Evolutionary conservation across 106 monocot genomes (phyloP), one percentile per base, ranked within the genome.

Genomic region (Dendrobium officinale): DNA sequence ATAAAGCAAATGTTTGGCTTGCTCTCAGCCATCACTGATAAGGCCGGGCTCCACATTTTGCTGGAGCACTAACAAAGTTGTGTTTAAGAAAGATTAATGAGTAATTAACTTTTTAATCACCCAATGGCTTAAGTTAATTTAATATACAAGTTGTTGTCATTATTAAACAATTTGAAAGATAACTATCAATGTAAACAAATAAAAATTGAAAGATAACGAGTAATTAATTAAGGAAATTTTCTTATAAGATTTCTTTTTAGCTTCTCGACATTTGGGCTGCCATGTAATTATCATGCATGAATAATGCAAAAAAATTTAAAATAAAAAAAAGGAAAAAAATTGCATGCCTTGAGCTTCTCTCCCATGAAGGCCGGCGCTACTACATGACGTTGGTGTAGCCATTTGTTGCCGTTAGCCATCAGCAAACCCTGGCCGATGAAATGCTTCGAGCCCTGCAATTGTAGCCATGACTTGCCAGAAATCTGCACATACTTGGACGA

Each of bases 301-400:
- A 51, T 51, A 45, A 51, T 51, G 33, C 10, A 70, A 67, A 27
- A 11, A 67, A 33, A 27, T 1, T 31, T 10, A 26, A 27, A 24
- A 6, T 2, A 33, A 29, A 13, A 27, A 55, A 49, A 48, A 66
- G 48, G 2, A 72, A 42, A 26, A 42, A 73, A 42, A 42, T 42
- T 42, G 45, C 45, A 48, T 79, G 91, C 94, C 88, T 98, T 98
- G 83, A 95, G 98, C 80, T 88, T 92, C 47, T 92, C 98, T 4
- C 89, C 95, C 91, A 91, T 89, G 88, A 98, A 95, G 55, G 88
- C 85, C 2, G 98, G 98, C 9, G 94, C 98, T 1, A 95, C 92
- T 43, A 91, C 78, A 44, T 91, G 98, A 49, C 98, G 94, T 42
- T 94, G 98, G 83, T 91, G 94, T 72, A 82, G 47, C 95, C 98